Base-by-base conservation (phyloP, 2,329 filamentous ascomycete genomes). In the Penicillium brevicompactum region DNA sequence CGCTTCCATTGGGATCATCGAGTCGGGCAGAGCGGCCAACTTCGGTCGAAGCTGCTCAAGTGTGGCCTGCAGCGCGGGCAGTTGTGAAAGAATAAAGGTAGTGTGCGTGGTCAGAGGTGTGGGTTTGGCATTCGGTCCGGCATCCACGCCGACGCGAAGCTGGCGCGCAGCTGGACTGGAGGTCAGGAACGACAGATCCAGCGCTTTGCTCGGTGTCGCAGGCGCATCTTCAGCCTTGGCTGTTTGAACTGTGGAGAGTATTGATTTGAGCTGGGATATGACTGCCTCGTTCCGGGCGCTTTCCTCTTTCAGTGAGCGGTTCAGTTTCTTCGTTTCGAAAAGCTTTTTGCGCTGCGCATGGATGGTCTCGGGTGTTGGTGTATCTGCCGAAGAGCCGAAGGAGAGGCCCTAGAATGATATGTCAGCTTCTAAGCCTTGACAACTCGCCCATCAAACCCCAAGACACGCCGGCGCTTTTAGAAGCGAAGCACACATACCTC, bases 1-100 rank as follows among this genome's bases (percentile, higher is more conserved):
- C 46, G 65, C 66, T 55, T 76, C 71, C 30, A 70, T 68, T 3
- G 72, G 72, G 27, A 71, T 69, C 3, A 73, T 67, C 1, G 70
- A 64, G 21, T 60, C 63, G 2, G 71, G 68, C 49, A 84, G 59
- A 5, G 73, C 70, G 5, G 74, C 72, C 27, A 95, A 76, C 56
- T 87, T 85, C 0, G 89, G 86, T 58, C 87, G 79, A 34, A 96
- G 77, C 11, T 83, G 81, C 9, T 84, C 80, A 46, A 96, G 78
- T 7, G 95, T 79, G 7, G 85, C 78, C 55, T 90, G 86, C 44
- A 99, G 79, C 0, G 91, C 86, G 27, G 91, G 90, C 18, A 97
- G 80, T 70, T 97, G 93, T 2, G 88, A 89, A 18, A 95, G 81
- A 0, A 90, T 87, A 71, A 97, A 96, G 27, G 78, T 80, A 13